A percentile compares a stretch with the other conserved stretches of the same genome.
Conservation (phyloP, 2,329 filamentous ascomycete genomes). For the Keithomyces neogunnii region DNA sequence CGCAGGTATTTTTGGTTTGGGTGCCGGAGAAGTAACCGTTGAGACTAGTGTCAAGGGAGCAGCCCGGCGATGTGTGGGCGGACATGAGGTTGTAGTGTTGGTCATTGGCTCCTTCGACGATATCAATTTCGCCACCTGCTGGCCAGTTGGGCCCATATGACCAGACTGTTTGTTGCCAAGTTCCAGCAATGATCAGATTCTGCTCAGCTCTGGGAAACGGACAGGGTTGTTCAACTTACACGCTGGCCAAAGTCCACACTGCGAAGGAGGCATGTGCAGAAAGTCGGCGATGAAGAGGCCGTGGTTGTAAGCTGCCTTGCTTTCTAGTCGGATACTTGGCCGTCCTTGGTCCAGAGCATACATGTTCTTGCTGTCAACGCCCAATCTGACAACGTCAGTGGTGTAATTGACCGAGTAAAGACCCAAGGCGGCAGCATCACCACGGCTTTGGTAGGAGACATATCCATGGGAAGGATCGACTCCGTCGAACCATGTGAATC, state of each 20-base stretch:
- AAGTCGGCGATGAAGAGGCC: constrained; percentile 67
- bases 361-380: constrained; percentile 32
- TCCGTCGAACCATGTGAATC: constrained; percentile 42
- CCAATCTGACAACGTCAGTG: constrained; percentile 34
- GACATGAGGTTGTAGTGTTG: constrained; percentile 53
- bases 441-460: constrained; percentile 46
- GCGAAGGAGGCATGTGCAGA: constrained; percentile 61
- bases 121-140: constrained; percentile 55
- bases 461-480: constrained; percentile 59
- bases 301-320: constrained; percentile 52
- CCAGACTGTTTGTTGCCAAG: constrained; percentile 32
- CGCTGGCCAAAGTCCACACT: constrained; percentile 68
- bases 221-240: constrained; percentile 32
- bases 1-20: constrained; percentile 25
- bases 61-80: constrained; percentile 44
- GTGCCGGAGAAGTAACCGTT: constrained; percentile 17
- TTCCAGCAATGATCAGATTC: neutral
- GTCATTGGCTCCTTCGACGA: constrained; percentile 61
- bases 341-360: constrained; percentile 32
- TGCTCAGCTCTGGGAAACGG: neutral
- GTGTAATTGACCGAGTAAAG: constrained; percentile 33
- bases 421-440: constrained; percentile 28
- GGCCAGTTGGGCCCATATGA: constrained; percentile 53
- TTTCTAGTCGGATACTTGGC: constrained; percentile 58
- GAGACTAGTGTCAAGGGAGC: constrained; percentile 15